These are phyloP conservation scores for Artemisia tridentata DNA, from an alignment of 129 eudicot species.

Conservation along the genomic window DNA sequence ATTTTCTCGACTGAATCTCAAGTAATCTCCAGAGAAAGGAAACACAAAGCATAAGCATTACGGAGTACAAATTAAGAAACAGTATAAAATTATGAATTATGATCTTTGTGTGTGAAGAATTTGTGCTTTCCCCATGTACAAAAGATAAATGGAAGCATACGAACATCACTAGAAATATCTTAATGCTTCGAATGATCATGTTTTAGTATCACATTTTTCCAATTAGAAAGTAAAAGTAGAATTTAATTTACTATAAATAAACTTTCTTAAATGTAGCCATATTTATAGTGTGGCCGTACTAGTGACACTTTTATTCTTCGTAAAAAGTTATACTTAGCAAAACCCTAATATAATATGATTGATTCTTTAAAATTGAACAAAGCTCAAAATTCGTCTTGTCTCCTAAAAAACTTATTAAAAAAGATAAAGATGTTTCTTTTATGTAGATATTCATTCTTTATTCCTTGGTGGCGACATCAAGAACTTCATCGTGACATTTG, in stretches of 20 bases:
- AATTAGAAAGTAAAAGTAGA: slow-evolving; percentile 18
- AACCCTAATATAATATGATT: slow-evolving; percentile 8
- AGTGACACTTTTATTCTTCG: slow-evolving; percentile 18
- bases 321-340: background rate
- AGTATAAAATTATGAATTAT: background rate
- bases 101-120: slow-evolving; percentile 18
- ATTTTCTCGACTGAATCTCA: background rate
- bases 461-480: slow-evolving; percentile 6
- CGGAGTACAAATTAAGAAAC: background rate
- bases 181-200: background rate
- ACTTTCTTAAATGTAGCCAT: slow-evolving; percentile 23
- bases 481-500: background rate
- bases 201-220: background rate
- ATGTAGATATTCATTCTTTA: background rate
- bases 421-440: background rate
- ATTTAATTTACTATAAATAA: slow-evolving; percentile 27
- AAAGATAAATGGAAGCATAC: slow-evolving; percentile 20
- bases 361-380: slow-evolving; percentile 1
- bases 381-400: slow-evolving; percentile 23
- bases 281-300: slow-evolving; percentile 21
- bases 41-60: slow-evolving; percentile 18
- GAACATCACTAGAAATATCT: slow-evolving; percentile 15
- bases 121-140: slow-evolving; percentile 28
- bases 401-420: background rate
- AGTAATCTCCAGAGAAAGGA: background rate